Conservation (phyloP, 805 yeast genomes). For the Cyberlindnera saturnus region DNA sequence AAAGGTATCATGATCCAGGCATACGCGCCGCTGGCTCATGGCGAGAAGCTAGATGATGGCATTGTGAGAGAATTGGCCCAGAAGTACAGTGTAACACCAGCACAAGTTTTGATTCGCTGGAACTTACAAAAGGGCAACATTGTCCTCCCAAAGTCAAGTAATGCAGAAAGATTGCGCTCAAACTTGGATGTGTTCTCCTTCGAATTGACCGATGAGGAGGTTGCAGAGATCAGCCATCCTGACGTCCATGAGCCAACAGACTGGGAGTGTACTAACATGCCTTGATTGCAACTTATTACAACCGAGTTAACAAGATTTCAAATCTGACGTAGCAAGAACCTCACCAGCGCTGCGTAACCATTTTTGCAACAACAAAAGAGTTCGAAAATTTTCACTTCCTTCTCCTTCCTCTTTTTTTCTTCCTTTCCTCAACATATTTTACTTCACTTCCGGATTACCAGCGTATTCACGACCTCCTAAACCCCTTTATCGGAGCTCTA, state of each 20-base stretch:
- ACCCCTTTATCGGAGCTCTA: conserved; percentile 3
- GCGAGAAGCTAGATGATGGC: conserved; percentile 38
- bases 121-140: conserved; percentile 50
- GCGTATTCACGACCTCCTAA: conserved; percentile 19
- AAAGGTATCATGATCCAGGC: conserved; percentile 52
- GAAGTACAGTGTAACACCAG: conserved; percentile 35
- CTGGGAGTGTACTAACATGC: conserved; percentile 42
- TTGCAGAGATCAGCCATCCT: conserved; percentile 41
- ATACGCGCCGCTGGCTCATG: conserved; percentile 60
- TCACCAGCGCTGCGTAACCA: no score
- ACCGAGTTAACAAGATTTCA: not conserved
- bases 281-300: not conserved
- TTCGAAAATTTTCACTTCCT: not conserved
- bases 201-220: conserved; percentile 35
- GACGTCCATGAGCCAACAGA: conserved; percentile 65
- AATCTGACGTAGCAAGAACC: not conserved
- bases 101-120: conserved; percentile 56
- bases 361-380: no score
- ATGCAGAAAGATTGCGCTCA: conserved; percentile 28
- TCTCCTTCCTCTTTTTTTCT: conserved; percentile 2
- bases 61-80: conserved; percentile 36
- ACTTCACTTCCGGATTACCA: conserved; percentile 26
- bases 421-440: conserved; percentile 19
- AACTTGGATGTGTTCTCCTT: conserved; percentile 40
- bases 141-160: conserved; percentile 45